A percentile compares a stretch with the other conserved stretches of the same genome.
These are phyloP conservation scores for Kwoniella pini DNA, from an alignment of 768 basidiomycete genomes.

Conservation along the genomic window DNA sequence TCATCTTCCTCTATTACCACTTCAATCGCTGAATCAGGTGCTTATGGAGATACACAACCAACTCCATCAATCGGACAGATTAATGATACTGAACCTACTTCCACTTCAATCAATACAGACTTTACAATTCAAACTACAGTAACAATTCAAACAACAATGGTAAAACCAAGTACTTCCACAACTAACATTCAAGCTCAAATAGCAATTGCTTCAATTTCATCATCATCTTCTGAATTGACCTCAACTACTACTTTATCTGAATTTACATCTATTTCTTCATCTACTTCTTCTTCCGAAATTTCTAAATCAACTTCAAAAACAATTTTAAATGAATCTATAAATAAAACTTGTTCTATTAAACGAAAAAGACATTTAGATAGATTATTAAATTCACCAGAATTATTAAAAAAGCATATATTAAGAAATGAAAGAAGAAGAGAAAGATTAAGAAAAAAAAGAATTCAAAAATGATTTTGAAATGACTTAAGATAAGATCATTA, in stretches of 20 bases:
- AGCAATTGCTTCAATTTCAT: no score
- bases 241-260: neutral
- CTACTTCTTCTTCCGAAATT: neutral
- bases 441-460: slow-evolving; percentile 11
- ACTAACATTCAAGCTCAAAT: neutral
- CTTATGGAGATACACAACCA: neutral
- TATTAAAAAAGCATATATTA: slow-evolving; percentile 1
- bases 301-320: neutral
- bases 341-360: neutral
- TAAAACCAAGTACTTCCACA: neutral
- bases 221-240: no score
- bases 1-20: neutral
- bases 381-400: slow-evolving; percentile 7
- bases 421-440: slow-evolving; percentile 16
- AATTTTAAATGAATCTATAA: neutral
- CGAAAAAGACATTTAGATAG: slow-evolving; percentile 12
- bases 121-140: slow-evolving; percentile 11
- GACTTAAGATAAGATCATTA: neutral
- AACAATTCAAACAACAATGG: slow-evolving; percentile 9
- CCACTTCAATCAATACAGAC: neutral
- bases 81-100: slow-evolving; percentile 1
- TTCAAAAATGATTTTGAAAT: neutral
- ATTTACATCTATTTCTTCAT: neutral
- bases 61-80: neutral
- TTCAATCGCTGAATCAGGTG: neutral